Conservation (phyloP, 768 basidiomycete genomes). For the Kwoniella pini region DNA sequence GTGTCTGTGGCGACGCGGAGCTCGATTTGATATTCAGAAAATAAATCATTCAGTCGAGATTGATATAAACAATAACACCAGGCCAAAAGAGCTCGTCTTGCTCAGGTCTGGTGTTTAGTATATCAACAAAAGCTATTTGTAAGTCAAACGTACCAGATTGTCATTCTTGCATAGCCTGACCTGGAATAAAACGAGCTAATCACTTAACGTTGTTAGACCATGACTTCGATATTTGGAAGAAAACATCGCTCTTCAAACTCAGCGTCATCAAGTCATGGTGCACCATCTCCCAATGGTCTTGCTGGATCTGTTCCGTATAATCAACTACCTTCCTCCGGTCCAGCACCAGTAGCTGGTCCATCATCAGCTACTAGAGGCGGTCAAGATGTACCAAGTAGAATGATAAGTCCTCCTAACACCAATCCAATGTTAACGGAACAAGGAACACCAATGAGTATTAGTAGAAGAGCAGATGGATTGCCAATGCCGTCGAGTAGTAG, state of each 20-base stretch:
- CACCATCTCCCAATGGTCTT: conserved; percentile 19
- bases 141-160: too few species aligned
- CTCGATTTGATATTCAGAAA: too few species aligned
- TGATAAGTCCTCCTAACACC: conserved; percentile 36
- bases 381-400: conserved; percentile 16
- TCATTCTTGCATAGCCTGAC: background rate
- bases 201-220: background rate
- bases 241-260: conserved; percentile 23
- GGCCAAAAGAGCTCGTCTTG: background rate
- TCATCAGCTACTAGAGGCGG: conserved; percentile 10
- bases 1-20: background rate
- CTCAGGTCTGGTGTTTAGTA: background rate
- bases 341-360: conserved; percentile 24
- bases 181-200: background rate
- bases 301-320: conserved; percentile 30
- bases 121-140: too few species aligned
- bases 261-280: conserved; percentile 14
- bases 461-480: conserved; percentile 58
- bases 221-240: conserved; percentile 22
- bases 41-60: background rate
- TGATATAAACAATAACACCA: background rate
- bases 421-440: conserved; percentile 28
- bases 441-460: conserved; percentile 63
- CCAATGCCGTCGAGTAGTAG: conserved; percentile 57
- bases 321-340: conserved; percentile 21